A percentile compares a stretch with the other conserved stretches of the same genome.
Conservation (phyloP, 306 rosid species). For the Cicer pinnatifidum region DNA sequence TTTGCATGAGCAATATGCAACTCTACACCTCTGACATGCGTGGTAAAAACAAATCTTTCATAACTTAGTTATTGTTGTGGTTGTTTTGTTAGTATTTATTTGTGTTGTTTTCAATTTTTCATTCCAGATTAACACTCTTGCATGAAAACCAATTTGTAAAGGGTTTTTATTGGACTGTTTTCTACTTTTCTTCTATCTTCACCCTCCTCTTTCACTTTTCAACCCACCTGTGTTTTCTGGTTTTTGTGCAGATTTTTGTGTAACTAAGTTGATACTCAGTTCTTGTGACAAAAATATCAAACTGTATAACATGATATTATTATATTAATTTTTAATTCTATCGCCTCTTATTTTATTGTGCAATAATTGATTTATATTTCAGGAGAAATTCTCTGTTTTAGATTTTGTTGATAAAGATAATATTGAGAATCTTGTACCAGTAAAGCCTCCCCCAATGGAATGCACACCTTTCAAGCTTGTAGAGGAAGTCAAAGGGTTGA, state of each 20-base stretch:
- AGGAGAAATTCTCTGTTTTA: conserved; percentile 67
- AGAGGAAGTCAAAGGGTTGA: conserved; percentile 81
- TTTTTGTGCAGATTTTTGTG: neutral
- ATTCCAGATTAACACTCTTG: conserved; percentile 6
- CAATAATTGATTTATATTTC: conserved; percentile 44
- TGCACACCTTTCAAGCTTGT: conserved; percentile 82
- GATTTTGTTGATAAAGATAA: conserved; percentile 77
- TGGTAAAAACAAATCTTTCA: neutral
- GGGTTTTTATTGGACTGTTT: neutral
- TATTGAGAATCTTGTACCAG: conserved; percentile 57
- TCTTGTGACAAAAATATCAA: neutral
- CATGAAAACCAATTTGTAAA: neutral
- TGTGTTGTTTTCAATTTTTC: conserved; percentile 27
- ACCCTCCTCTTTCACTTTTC: neutral
- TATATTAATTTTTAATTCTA: neutral
- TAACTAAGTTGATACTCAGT: neutral
- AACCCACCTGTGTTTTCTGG: neutral
- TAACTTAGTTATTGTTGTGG: conserved; percentile 21
- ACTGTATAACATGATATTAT: neutral
- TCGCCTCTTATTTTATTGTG: neutral
- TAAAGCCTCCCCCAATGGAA: conserved; percentile 59
- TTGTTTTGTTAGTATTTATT: conserved; percentile 12
- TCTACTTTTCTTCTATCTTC: neutral
- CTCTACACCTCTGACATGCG: neutral
- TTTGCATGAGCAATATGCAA: neutral